phyloP scores from a whole-genome alignment of 768 basidiomycete genomes.

The Podaxis sp. region DNA sequence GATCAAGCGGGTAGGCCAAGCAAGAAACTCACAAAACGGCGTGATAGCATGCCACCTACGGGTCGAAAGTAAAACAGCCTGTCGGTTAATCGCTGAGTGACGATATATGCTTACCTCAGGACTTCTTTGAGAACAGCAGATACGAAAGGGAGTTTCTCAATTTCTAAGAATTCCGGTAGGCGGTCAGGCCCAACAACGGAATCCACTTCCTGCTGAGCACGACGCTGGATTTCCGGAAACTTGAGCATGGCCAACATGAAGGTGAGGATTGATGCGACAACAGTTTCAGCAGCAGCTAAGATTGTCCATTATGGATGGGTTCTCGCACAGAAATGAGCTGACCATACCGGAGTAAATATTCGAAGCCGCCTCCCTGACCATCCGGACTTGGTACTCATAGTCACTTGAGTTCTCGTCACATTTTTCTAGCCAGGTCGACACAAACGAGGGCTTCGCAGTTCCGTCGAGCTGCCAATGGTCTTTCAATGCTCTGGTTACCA shows the following conservation, averaged over 20 bases:
- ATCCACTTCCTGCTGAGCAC: conserved; percentile 53
- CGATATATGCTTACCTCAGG: conserved; percentile 32
- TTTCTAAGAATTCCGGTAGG: conserved; percentile 40
- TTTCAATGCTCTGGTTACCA: neutral
- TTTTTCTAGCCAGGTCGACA: conserved; percentile 39
- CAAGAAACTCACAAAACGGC: conserved; percentile 13
- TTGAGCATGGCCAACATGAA: conserved; percentile 49
- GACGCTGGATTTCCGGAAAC: conserved; percentile 43
- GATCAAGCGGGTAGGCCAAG: neutral
- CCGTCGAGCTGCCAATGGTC: conserved; percentile 33
- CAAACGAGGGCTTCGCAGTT: conserved; percentile 41
- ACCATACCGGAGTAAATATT: conserved; percentile 27
- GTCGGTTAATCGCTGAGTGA: neutral
- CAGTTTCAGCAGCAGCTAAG: conserved; percentile 51
- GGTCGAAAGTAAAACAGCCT: neutral
- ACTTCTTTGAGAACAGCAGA: conserved; percentile 45
- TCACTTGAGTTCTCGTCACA: conserved; percentile 32
- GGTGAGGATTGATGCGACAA: conserved; percentile 40
- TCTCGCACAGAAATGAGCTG: neutral
- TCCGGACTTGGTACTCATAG: conserved; percentile 34
- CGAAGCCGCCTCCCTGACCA: conserved; percentile 26
- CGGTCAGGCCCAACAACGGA: conserved; percentile 35
- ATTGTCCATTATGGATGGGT: neutral
- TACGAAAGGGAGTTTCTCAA: conserved; percentile 48
- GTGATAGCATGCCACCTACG: conserved; percentile 17